Conservation (phyloP, 176 grass and related monocot genomes). For the Canna indica region DNA sequence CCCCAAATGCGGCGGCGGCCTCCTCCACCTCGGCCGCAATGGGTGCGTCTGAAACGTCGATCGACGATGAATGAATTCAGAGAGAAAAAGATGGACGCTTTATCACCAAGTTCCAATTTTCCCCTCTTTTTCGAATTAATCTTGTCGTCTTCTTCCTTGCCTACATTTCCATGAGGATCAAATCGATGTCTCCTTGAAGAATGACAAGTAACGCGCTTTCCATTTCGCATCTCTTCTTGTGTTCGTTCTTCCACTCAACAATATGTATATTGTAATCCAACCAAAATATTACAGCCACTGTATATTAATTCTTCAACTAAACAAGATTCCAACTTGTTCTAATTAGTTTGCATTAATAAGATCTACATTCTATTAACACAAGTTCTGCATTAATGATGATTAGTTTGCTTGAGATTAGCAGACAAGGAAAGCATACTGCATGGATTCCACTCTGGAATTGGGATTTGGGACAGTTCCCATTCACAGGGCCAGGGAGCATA, state of each 20-base stretch:
- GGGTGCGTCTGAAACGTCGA: constrained; percentile 1
- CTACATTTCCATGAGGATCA: background rate
- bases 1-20: constrained; percentile 15
- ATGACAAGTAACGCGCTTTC: background rate
- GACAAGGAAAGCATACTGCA: background rate
- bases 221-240: background rate
- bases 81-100: background rate
- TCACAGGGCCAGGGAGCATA: background rate
- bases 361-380: too few relatives aligned
- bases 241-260: too few relatives aligned
- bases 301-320: too few relatives aligned
- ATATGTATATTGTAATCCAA: too few relatives aligned
- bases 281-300: too few relatives aligned
- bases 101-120: background rate
- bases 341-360: too few relatives aligned
- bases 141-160: background rate
- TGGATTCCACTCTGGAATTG: too few relatives aligned
- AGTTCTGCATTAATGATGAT: too few relatives aligned
- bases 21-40: constrained; percentile 18
- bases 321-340: too few relatives aligned
- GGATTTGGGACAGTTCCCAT: too few relatives aligned
- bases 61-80: background rate
- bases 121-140: background rate
- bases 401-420: background rate
- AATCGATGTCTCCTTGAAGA: too few relatives aligned